Evolutionary conservation across 768 basidiomycete species (phyloP), one percentile per base, ranked within the genome.

Genomic region (Leccinum subtestaceum): DNA sequence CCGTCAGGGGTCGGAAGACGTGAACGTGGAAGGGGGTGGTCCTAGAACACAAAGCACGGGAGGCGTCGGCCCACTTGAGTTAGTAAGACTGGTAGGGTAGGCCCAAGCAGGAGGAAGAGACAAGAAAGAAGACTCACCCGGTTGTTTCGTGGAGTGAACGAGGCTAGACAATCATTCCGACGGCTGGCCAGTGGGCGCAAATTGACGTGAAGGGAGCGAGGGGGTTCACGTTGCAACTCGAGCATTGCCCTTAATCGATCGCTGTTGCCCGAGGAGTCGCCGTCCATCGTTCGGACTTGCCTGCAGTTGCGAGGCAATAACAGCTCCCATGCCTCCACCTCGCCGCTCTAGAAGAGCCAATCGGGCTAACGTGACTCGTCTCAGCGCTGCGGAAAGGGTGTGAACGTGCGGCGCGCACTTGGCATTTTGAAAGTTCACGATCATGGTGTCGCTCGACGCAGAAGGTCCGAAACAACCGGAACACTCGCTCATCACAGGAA

Each of bases 121-220:
- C 38, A 52, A 53, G 31, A 54, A 48, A 34, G 50, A 45, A 25
- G 15, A 53, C 68, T 66, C 56, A 66, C 69, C 49, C 27, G 43
- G 61, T 61, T 34, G 67, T 57, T 59, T 53, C 34, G 60, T 46
- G 38, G 46, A 38, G 36, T 36, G 45, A 61, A 46, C n/a, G 53
- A 49, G 59, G 55, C 70, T 69, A 70, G 53, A 60, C 45, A 49
- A 53, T 59, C 68, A 71, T 71, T 59, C 52, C 29, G 49, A 49
- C 47, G 23, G 57, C 53, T 47, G 45, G 43, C 52, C 10, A 15
- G 46, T 27, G 50, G 63, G 61, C 58, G 63, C 40, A 63, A 67
- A 53, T 58, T 43, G 67, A 50, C 52, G 66, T 63, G 64, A 63
- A 66, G 55, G 49, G 63, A 65, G 21, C 45, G 49, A 60, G 52